A percentile compares a stretch with the other conserved stretches of the same genome.
phyloP scores from a whole-genome alignment of 352 stramenopile species.

The Phytopythium sindhum region DNA sequence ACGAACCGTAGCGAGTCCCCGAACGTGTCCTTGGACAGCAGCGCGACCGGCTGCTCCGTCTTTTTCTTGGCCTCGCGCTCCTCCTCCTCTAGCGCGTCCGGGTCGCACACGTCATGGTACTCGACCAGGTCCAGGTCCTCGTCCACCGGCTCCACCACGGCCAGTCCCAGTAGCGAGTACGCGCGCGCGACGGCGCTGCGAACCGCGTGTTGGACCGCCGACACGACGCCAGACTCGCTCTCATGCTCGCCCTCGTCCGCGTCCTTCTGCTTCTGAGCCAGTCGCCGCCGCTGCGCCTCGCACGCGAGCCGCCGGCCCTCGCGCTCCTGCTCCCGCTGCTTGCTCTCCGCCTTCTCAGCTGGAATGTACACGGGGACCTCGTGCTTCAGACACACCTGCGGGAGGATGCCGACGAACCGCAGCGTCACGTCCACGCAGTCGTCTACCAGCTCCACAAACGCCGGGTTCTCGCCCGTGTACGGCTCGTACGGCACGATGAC shows the following conservation, averaged over 20 bases:
- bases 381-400: slow-evolving; percentile 37
- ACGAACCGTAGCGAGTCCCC: slow-evolving; percentile 90
- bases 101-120: slow-evolving; percentile 65
- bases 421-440: slow-evolving; percentile 61
- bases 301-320: slow-evolving; percentile 64
- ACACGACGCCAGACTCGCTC: slow-evolving; percentile 10
- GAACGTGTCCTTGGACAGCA: slow-evolving; percentile 89
- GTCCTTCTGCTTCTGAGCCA: slow-evolving; percentile 27
- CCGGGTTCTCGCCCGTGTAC: slow-evolving; percentile 46
- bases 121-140: slow-evolving; percentile 61
- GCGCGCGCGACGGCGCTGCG: slow-evolving; percentile 17
- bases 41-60: slow-evolving; percentile 22
- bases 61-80: background rate
- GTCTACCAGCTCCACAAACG: slow-evolving; percentile 46
- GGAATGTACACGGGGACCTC: slow-evolving; percentile 33
- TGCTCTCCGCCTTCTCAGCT: slow-evolving; percentile 4
- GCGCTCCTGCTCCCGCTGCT: slow-evolving; percentile 38
- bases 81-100: slow-evolving; percentile 4
- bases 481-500: slow-evolving; percentile 45
- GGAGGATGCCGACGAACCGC: slow-evolving; percentile 36
- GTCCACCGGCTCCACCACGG: slow-evolving; percentile 32
- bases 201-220: background rate
- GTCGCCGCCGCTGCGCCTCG: slow-evolving; percentile 52
- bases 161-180: slow-evolving; percentile 31
- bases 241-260: slow-evolving; percentile 21